Evolutionary conservation across 116 monocot species (phyloP).

Genomic region (Phalaenopsis hybrid): DNA sequence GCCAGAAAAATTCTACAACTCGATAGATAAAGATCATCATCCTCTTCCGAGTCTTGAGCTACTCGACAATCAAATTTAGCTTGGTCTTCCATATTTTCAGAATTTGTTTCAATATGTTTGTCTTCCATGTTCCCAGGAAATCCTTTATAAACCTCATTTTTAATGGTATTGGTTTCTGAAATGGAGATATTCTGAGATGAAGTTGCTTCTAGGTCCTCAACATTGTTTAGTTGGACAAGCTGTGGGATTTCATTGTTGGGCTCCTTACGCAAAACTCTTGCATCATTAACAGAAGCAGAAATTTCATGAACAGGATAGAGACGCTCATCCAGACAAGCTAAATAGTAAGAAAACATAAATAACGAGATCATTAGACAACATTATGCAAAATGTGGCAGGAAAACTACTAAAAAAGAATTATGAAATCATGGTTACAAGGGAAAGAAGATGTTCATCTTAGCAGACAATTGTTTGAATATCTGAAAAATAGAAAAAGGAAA

Average conservation of each 20-base stretch:
- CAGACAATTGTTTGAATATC: background rate
- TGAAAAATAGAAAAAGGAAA: background rate
- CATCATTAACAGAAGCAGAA: conserved; percentile 30
- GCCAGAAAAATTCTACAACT: conserved; percentile 65
- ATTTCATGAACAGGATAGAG: conserved; percentile 47
- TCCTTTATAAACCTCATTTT: conserved; percentile 21
- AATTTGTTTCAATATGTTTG: conserved; percentile 18
- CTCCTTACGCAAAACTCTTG: conserved; percentile 40
- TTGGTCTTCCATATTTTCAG: conserved; percentile 24
- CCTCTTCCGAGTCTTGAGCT: conserved; percentile 91
- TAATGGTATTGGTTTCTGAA: conserved; percentile 31
- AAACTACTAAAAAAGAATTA: background rate
- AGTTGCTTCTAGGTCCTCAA: conserved; percentile 40
- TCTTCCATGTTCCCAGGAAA: conserved; percentile 17
- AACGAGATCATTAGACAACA: background rate
- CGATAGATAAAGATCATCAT: conserved; percentile 81
- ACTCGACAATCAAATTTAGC: conserved; percentile 29
- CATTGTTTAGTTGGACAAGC: conserved; percentile 17
- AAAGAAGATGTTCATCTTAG: conserved; percentile 3
- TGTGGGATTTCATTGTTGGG: conserved; percentile 34
- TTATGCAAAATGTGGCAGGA: background rate
- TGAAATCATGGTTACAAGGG: background rate
- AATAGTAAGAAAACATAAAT: conserved; percentile 17
- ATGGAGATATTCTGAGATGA: conserved; percentile 46
- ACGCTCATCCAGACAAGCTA: conserved; percentile 79